Base-by-base conservation (phyloP, 139 green algal genomes). In the Tetraselmis striata region DNA sequence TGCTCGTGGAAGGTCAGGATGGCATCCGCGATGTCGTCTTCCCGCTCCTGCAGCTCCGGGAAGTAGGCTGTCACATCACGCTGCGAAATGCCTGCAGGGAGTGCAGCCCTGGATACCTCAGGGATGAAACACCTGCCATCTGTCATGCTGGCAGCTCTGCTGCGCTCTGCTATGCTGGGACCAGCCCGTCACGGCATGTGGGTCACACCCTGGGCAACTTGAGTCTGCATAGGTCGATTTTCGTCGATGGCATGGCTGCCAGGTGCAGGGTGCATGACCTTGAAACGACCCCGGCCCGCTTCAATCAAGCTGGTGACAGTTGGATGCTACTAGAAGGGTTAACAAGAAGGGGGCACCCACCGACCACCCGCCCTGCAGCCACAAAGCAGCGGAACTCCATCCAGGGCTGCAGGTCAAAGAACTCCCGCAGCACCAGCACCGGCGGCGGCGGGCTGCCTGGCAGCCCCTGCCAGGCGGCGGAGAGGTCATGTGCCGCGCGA, bases 321-420 rank as follows among this genome's bases (percentile, higher is more conserved):
- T n/a, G n/a, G n/a, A n/a, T n/a, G n/a, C n/a, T n/a, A n/a, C n/a
- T n/a, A n/a, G n/a, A n/a, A n/a, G n/a, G n/a, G n/a, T n/a, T n/a
- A n/a, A 77, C 67, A 24, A 27, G 18, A 27, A 25, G 22, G 67
- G 30, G 1, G 1, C 18, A 2, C 76, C 2, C 75, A 84, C 82
- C 90, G n/a, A 90, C 75, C 0, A 93, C 80, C 11, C 83, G 75
- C 30, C 80, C 59, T 1, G 25, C 75, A 0, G 59, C 74, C 28
- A 98, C 93, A 83, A 99, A 99, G 86, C 92, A 97, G 30, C 96
- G 89, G 83, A 98, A 97, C 90, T 98, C 95, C n/a, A 92, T 81
- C 75, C 92, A 92, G 5, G 94, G 95, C 32, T 86, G 80, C 77
- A 99, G 81, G 78, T 95, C 86, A 29, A 91, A 84, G 88, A 90